Evolutionary conservation across 2,329 filamentous ascomycete species (phyloP).

Genomic region (Monilinia fructigena): DNA sequence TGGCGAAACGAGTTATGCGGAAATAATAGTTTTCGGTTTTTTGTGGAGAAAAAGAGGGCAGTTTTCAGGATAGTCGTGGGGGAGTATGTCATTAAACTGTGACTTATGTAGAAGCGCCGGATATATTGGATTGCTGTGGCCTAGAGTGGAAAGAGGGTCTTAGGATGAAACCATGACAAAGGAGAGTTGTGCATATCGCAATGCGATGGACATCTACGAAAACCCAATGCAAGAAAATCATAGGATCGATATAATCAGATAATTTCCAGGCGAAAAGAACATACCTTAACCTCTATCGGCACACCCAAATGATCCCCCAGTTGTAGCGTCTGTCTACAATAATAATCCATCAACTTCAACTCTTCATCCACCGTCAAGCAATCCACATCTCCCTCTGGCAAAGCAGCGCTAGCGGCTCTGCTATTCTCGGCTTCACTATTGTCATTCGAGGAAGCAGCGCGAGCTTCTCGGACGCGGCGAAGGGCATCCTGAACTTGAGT

Average conservation of each 20-base stretch:
- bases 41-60: constrained; percentile 88
- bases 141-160: constrained; percentile 24
- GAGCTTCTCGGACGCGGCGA: constrained; percentile 47
- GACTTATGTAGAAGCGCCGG: constrained; percentile 91
- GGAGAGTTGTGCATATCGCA: background rate
- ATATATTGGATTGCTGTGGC: constrained; percentile 59
- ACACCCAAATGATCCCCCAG: constrained; percentile 60
- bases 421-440: constrained; percentile 40
- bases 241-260: background rate
- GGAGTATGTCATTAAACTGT: constrained; percentile 94
- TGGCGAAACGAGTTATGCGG: constrained; percentile 60
- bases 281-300: constrained; percentile 59
- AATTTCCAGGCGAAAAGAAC: constrained; percentile 26
- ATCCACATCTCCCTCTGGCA: constrained; percentile 55
- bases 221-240: fast-evolving
- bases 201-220: too few relatives aligned
- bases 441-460: constrained; percentile 39
- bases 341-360: constrained; percentile 75
- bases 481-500: constrained; percentile 62
- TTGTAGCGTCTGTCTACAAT: constrained; percentile 60
- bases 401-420: constrained; percentile 29
- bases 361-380: constrained; percentile 85
- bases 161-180: background rate
- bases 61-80: constrained; percentile 86
- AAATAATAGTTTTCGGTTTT: constrained; percentile 84